Conservation (phyloP, 495 filamentous ascomycete species). For the Penicillium turbatum region DNA sequence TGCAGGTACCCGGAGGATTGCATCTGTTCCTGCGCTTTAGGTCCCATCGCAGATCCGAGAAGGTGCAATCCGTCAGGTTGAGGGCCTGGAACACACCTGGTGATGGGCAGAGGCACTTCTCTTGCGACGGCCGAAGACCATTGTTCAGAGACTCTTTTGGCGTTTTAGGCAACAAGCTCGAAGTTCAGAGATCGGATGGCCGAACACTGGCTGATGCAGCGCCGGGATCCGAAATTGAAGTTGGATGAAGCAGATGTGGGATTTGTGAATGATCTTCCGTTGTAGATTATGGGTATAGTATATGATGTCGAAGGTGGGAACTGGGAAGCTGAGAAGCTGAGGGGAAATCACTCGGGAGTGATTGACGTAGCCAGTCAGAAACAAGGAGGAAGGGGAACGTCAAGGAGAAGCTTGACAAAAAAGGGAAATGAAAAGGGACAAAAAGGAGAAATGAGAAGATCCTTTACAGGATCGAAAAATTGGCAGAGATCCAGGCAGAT, state of each 20-base stretch:
- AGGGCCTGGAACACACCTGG: slow-evolving; percentile 42
- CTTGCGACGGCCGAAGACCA: slow-evolving; percentile 53
- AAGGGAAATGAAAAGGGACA: neutral
- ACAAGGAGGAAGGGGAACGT: slow-evolving; percentile 3
- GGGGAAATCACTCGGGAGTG: slow-evolving; percentile 5
- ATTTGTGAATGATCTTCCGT: neutral
- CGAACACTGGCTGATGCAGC: slow-evolving; percentile 29
- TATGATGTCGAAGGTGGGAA: neutral
- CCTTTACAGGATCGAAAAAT: neutral
- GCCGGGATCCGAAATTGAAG: slow-evolving; percentile 22
- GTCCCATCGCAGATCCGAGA: neutral
- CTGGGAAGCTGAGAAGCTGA: slow-evolving; percentile 1
- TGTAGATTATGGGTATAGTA: slow-evolving; percentile 2
- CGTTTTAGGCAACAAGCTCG: neutral
- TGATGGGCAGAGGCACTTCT: slow-evolving; percentile 46
- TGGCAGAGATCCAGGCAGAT: slow-evolving; percentile 2
- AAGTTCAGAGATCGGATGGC: slow-evolving; percentile 12
- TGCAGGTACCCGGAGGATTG: slow-evolving; percentile 8
- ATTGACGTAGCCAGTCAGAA: neutral
- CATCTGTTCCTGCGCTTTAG: neutral
- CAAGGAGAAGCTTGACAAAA: neutral
- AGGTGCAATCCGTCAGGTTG: neutral
- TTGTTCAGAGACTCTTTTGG: slow-evolving; percentile 16
- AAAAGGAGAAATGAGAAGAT: slow-evolving; percentile 5
- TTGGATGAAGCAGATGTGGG: slow-evolving; percentile 11